These are phyloP conservation scores for Pseudozyma hubeiensis DNA, from an alignment of 1,284 basidiomycete species.

Conservation along the genomic window DNA sequence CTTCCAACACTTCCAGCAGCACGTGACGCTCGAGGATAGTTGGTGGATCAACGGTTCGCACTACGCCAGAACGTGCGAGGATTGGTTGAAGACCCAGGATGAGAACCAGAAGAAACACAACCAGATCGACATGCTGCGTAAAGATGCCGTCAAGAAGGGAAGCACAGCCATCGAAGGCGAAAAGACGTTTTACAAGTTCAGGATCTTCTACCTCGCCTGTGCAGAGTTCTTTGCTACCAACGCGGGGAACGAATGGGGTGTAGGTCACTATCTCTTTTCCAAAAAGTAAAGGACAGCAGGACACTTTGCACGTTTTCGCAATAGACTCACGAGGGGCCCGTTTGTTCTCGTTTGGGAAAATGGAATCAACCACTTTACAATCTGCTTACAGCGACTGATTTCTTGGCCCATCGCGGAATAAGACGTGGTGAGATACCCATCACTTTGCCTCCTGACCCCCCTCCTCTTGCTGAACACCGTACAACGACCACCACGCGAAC, in stretches of 20 bases:
- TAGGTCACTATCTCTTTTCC: slow-evolving; percentile 73
- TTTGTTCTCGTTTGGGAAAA: too few relatives aligned
- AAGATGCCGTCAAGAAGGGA: slow-evolving; percentile 61
- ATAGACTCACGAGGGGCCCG: too few relatives aligned
- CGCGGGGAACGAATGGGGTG: slow-evolving; percentile 76
- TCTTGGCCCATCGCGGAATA: too few relatives aligned
- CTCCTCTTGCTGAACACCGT: slow-evolving; percentile 6
- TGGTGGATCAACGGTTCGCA: slow-evolving; percentile 74
- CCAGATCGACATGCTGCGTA: slow-evolving; percentile 29
- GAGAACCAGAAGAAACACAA: slow-evolving; percentile 72
- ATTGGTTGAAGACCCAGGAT: slow-evolving; percentile 79
- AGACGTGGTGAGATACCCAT: background rate
- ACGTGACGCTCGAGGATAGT: slow-evolving; percentile 74
- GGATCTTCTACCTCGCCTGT: slow-evolving; percentile 81
- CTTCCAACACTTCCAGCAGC: slow-evolving; percentile 78
- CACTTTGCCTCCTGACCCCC: background rate
- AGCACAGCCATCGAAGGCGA: slow-evolving; percentile 72
- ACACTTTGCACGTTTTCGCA: background rate
- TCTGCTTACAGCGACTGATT: too few relatives aligned
- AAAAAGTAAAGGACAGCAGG: slow-evolving; percentile 27
- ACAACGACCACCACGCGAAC: slow-evolving; percentile 77
- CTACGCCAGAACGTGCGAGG: slow-evolving; percentile 78
- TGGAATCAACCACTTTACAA: too few relatives aligned
- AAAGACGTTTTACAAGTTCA: slow-evolving; percentile 77
- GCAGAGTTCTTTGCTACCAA: slow-evolving; percentile 80